A percentile compares a stretch with the other conserved stretches of the same genome.
Conservation (phyloP, 2,329 filamentous ascomycete species). For the Epichloe brachyelytri region DNA sequence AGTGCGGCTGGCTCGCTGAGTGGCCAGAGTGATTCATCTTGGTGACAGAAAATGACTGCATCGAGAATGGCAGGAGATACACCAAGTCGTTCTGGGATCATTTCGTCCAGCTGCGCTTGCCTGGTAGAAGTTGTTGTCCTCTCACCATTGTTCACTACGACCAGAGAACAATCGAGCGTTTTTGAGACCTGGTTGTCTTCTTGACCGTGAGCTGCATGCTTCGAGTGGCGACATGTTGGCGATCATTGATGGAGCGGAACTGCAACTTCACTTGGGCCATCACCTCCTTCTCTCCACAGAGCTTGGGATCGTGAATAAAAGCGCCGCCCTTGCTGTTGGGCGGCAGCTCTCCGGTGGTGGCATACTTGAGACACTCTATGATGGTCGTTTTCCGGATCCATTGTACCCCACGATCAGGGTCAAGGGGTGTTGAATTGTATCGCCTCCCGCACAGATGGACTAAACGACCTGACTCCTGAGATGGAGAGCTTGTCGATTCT, state of each 20-base stretch:
- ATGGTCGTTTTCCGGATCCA: conserved; percentile 95
- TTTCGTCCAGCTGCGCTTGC: conserved; percentile 66
- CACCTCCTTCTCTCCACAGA: conserved; percentile 77
- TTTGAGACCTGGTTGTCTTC: conserved; percentile 61
- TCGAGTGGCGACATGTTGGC: conserved; percentile 70
- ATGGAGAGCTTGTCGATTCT: conserved; percentile 86
- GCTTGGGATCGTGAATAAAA: conserved; percentile 95
- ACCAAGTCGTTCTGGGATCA: conserved; percentile 76
- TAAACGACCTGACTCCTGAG: conserved; percentile 73
- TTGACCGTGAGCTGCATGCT: conserved; percentile 79
- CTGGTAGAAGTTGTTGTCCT: conserved; percentile 66
- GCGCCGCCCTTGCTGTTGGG: conserved; percentile 84
- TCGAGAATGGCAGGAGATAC: conserved; percentile 85
- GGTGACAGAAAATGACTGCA: conserved; percentile 95
- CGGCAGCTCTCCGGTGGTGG: conserved; percentile 84
- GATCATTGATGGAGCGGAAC: conserved; percentile 67
- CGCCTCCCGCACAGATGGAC: conserved; percentile 57
- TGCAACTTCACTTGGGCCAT: conserved; percentile 83
- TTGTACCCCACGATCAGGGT: conserved; percentile 96
- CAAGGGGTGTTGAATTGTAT: conserved; percentile 79
- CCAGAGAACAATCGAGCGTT: conserved; percentile 68
- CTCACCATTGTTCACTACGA: conserved; percentile 69
- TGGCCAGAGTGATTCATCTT: conserved; percentile 95
- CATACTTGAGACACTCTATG: conserved; percentile 97
- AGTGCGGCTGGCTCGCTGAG: conserved; percentile 75